phyloP scores from a whole-genome alignment of 2,329 filamentous ascomycete species.

The Rhynchosporium graminicola region DNA sequence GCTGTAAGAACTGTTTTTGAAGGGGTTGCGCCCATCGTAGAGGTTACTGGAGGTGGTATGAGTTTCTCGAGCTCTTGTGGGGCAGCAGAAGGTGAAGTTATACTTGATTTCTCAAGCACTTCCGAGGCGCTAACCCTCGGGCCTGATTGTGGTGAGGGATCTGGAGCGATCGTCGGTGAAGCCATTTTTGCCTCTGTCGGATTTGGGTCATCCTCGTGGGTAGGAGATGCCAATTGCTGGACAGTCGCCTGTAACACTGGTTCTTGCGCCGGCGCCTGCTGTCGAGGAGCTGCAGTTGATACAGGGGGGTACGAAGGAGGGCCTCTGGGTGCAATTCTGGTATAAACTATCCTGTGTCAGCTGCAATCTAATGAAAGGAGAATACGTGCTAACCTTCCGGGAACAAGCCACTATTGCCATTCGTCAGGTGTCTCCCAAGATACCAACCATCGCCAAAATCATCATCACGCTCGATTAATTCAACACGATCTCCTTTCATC shows the following conservation, averaged over 20 bases:
- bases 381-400: conserved; percentile 65
- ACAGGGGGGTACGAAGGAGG: conserved; percentile 37
- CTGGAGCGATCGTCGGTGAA: conserved; percentile 23
- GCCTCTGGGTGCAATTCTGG: conserved; percentile 40
- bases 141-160: conserved; percentile 38
- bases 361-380: conserved; percentile 6
- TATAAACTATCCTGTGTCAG: conserved; percentile 39
- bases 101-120: conserved; percentile 33
- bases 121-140: conserved; percentile 33
- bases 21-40: conserved; percentile 36
- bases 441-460: conserved; percentile 91
- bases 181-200: conserved; percentile 22
- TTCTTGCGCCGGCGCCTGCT: conserved; percentile 20
- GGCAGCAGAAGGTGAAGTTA: conserved; percentile 46
- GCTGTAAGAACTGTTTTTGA: conserved; percentile 44
- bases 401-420: conserved; percentile 75
- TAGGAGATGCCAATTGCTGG: conserved; percentile 16
- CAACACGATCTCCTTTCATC: conserved; percentile 79
- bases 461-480: conserved; percentile 82
- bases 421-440: conserved; percentile 71
- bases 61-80: conserved; percentile 21
- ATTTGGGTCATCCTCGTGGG: conserved; percentile 20
- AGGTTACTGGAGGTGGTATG: conserved; percentile 21
- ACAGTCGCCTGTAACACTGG: conserved; percentile 17
- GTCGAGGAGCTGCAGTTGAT: conserved; percentile 25